Conservation (phyloP, 768 basidiomycete genomes). For the Lactarius sanguifluus region DNA sequence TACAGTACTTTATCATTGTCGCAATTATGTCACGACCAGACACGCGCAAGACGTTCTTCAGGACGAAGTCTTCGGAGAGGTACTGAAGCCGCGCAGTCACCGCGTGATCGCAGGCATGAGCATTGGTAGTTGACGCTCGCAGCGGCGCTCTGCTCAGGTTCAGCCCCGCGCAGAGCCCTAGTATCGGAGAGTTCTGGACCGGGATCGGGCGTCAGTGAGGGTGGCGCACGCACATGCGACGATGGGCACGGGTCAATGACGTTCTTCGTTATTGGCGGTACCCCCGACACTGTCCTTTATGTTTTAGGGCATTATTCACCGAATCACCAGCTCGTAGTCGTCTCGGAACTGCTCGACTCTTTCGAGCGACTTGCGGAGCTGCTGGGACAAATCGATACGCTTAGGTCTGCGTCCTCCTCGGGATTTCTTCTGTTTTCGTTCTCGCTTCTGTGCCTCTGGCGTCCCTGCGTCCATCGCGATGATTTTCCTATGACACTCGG, state of each 20-base stretch:
- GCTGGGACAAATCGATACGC: constrained; percentile 50
- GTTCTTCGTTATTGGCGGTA: not conserved
- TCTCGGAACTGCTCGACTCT: constrained; percentile 65
- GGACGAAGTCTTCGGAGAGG: not conserved
- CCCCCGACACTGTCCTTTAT: not conserved
- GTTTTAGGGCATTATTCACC: constrained; percentile 80
- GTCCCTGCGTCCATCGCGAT: no score
- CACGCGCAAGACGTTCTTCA: not conserved
- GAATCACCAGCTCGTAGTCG: constrained; percentile 81
- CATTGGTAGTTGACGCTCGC: constrained; percentile 61
- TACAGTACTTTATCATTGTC: no score
- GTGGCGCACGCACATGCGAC: constrained; percentile 10
- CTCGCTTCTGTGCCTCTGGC: no score
- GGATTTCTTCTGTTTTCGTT: no score
- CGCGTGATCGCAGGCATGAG: constrained; percentile 17
- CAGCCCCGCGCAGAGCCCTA: constrained; percentile 35
- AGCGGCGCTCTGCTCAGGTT: constrained; percentile 53
- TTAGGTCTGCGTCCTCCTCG: no score
- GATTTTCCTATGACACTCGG: no score
- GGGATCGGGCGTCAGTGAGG: not conserved
- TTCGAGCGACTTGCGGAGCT: constrained; percentile 75
- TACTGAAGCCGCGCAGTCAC: not conserved
- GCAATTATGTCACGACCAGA: no score
- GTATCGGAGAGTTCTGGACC: constrained; percentile 21
- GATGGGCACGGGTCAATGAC: constrained; percentile 47